phyloP scores from a whole-genome alignment of 495 filamentous ascomycete genomes.

The Tuber brumale region DNA sequence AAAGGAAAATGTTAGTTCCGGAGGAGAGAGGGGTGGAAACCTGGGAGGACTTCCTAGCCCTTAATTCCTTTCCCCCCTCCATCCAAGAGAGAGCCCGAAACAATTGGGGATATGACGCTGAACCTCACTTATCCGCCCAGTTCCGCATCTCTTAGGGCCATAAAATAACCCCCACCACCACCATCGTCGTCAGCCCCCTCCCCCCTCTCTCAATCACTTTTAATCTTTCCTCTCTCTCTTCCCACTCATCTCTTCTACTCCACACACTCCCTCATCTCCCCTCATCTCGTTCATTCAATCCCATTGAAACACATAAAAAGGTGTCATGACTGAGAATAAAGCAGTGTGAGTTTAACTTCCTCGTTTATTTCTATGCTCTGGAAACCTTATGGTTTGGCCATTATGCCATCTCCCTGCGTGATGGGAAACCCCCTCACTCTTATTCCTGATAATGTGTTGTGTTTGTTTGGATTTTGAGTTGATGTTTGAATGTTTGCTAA shows the following conservation, averaged over 20 bases:
- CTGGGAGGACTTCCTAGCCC: not conserved
- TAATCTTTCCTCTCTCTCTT: slow-evolving; percentile 6
- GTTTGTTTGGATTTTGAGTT: slow-evolving; percentile 26
- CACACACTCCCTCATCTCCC: slow-evolving; percentile 11
- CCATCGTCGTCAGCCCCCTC: slow-evolving; percentile 32
- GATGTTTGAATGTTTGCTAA: slow-evolving; percentile 55
- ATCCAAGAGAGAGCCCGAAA: slow-evolving; percentile 24
- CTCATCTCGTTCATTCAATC: slow-evolving; percentile 16
- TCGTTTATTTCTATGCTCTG: not conserved
- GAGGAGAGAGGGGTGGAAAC: not conserved
- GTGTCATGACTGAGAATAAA: slow-evolving; percentile 47
- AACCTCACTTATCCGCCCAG: slow-evolving; percentile 28
- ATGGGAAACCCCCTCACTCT: not conserved
- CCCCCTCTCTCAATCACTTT: slow-evolving; percentile 6
- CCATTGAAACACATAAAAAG: slow-evolving; percentile 7
- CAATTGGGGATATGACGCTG: slow-evolving; percentile 24
- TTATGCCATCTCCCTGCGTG: slow-evolving; percentile 1
- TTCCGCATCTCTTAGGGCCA: slow-evolving; percentile 29
- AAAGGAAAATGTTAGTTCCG: not conserved
- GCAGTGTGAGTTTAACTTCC: slow-evolving; percentile 53
- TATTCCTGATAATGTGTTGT: not conserved
- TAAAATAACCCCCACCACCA: slow-evolving; percentile 28
- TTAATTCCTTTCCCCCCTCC: not conserved
- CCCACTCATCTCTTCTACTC: slow-evolving; percentile 20
- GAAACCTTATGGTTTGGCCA: not conserved